These are phyloP conservation scores for Fusarium floridanum DNA, from an alignment of 2,329 filamentous ascomycete species.

Conservation along the genomic window DNA sequence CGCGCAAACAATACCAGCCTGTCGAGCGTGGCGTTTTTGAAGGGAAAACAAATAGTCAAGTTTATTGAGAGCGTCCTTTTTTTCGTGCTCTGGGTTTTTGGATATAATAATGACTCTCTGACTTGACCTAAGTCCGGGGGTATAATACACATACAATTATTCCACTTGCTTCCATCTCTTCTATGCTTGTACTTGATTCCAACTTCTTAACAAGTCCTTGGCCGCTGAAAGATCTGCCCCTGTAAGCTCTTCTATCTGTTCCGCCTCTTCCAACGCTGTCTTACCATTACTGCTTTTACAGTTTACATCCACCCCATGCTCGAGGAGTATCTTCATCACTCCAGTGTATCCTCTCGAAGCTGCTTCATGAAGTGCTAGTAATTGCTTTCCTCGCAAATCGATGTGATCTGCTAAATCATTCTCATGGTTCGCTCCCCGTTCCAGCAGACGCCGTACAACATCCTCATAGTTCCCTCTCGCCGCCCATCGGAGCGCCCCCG, in stretches of 20 bases:
- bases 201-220: background rate
- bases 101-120: background rate
- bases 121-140: background rate
- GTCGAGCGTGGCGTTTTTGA: slow-evolving; percentile 34
- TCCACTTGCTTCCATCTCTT: background rate
- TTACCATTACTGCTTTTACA: background rate
- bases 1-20: background rate
- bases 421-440: background rate
- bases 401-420: background rate
- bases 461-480: background rate
- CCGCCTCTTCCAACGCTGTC: background rate
- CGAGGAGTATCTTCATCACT: background rate
- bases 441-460: background rate
- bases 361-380: background rate
- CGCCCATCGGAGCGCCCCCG: background rate
- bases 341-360: background rate
- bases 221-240: background rate
- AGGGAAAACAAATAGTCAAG: slow-evolving; percentile 26
- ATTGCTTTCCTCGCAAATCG: no score
- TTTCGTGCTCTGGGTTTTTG: background rate
- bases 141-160: background rate
- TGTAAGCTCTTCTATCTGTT: background rate
- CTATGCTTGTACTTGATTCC: background rate
- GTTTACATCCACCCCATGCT: slow-evolving; percentile 3
- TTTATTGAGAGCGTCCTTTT: background rate